Base-by-base conservation (phyloP, 768 basidiomycete genomes). In the Lactarius tabidus region DNA sequence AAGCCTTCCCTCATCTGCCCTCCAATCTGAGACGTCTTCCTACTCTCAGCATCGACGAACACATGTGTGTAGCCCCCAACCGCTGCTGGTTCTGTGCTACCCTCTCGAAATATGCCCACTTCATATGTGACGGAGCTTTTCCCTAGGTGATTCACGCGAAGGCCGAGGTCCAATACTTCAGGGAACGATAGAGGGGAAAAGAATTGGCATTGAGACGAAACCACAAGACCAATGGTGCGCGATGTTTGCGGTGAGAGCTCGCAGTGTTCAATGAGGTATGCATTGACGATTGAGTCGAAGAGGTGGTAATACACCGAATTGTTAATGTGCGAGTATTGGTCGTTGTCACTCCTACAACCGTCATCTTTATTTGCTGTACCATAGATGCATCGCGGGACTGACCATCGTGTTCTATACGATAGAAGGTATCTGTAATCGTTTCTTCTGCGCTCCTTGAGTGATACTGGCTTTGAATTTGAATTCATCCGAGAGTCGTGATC, bases 281-380 rank as follows among this genome's bases (percentile, higher is more conserved):
- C 82, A 73, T 93, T 93, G 74, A 93, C 79, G 71, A 91, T 78
- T 6, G 90, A 90, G 76, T 93, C 91, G 75, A 92, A 90, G 62
- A 90, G 80, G 71, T 89, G 88, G 72, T 90, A 89, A 75, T 91
- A 93, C 18, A 91, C 77, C 0, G 88, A 81, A 74, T 93, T 93
- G 76, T 93, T 92, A 71, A 92, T 78, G 66, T 93, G 91, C 15
- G 83, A 81, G 72, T 93, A 93, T 70, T 91, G 90, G 78, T 93
- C 91, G 70, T 92, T 93, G 79, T 93, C 91, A 70, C 83, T 89
- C 91, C 91, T 93, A 67, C n/a, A 65, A 43, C 10, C 26, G 35
- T 45, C 26, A 51, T 26, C 4, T 39, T 35, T 33, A 48, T 59
- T 48, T 43, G n/a, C 31, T 15, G 29, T 60, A 65, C 56, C 36